Evolutionary conservation across 257 asterid genomes (phyloP).

Genomic region (Solanum sitiens): DNA sequence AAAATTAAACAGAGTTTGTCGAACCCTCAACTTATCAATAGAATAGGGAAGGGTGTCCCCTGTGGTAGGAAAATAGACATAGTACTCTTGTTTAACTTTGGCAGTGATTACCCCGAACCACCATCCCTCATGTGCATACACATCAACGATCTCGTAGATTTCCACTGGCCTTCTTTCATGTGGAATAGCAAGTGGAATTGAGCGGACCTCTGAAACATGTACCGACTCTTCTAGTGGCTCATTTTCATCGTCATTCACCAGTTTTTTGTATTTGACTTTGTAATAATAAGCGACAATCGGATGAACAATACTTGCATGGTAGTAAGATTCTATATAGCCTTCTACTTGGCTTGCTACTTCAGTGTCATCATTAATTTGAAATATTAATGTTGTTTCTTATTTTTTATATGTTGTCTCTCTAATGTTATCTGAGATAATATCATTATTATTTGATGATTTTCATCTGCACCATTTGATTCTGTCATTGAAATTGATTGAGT

Average conservation of each 20-base stretch:
- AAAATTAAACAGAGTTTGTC: background rate
- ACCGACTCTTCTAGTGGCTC: background rate
- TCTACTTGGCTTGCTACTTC: background rate
- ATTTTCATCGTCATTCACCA: background rate
- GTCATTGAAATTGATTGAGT: background rate
- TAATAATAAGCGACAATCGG: background rate
- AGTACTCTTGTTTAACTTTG: background rate
- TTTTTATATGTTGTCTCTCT: background rate
- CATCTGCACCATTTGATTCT: background rate
- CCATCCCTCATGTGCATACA: background rate
- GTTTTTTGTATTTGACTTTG: background rate
- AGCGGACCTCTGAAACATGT: background rate
- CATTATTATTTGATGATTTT: background rate
- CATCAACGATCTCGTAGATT: background rate
- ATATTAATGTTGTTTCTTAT: background rate
- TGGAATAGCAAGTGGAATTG: background rate
- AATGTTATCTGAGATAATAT: background rate
- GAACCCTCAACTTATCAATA: background rate
- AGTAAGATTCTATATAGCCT: background rate
- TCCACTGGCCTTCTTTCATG: background rate
- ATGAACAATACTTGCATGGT: background rate
- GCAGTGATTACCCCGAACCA: background rate
- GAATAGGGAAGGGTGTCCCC: background rate
- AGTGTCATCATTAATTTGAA: background rate
- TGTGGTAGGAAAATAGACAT: background rate